These are phyloP conservation scores for Urtica urens DNA, from an alignment of 306 rosid genomes.

Conservation along the genomic window DNA sequence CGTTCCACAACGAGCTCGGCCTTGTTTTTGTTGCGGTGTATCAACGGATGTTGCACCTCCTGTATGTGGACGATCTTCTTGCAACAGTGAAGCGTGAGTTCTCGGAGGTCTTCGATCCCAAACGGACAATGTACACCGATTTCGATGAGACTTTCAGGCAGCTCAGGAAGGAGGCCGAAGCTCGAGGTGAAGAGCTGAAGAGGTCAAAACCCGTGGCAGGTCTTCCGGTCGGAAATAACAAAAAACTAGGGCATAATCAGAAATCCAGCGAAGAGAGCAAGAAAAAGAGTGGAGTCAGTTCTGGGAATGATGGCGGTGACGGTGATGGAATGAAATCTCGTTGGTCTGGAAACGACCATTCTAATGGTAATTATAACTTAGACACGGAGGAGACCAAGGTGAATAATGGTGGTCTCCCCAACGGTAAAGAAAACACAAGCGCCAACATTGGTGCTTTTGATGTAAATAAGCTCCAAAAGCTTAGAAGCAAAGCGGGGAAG, in stretches of 20 bases:
- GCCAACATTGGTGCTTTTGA: slow-evolving; percentile 85
- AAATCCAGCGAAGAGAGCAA: slow-evolving; percentile 44
- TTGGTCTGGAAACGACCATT: slow-evolving; percentile 55
- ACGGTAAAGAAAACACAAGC: slow-evolving; percentile 62
- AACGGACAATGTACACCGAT: slow-evolving; percentile 42
- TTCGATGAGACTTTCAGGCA: slow-evolving; percentile 80
- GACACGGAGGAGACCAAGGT: slow-evolving; percentile 34
- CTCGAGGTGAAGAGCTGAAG: slow-evolving; percentile 75
- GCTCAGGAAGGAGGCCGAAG: slow-evolving; percentile 71
- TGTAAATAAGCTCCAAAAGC: slow-evolving; percentile 89
- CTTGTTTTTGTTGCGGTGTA: slow-evolving; percentile 87
- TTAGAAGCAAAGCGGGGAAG: slow-evolving; percentile 64
- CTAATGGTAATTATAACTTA: slow-evolving; percentile 45
- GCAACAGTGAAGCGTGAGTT: slow-evolving; percentile 67
- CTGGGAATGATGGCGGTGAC: slow-evolving; percentile 37
- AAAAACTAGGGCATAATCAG: slow-evolving; percentile 54
- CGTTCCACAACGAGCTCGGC: slow-evolving; percentile 82
- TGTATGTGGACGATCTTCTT: slow-evolving; percentile 79
- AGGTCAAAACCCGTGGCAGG: slow-evolving; percentile 50
- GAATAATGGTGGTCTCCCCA: slow-evolving; percentile 32
- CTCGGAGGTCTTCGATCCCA: slow-evolving; percentile 52
- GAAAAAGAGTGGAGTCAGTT: slow-evolving; percentile 37
- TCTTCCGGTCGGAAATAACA: slow-evolving; percentile 36
- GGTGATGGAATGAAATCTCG: slow-evolving; percentile 30
- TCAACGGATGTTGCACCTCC: slow-evolving; percentile 67